Conservation (phyloP, 306 rosid species). For the Fagus sylvatica region DNA sequence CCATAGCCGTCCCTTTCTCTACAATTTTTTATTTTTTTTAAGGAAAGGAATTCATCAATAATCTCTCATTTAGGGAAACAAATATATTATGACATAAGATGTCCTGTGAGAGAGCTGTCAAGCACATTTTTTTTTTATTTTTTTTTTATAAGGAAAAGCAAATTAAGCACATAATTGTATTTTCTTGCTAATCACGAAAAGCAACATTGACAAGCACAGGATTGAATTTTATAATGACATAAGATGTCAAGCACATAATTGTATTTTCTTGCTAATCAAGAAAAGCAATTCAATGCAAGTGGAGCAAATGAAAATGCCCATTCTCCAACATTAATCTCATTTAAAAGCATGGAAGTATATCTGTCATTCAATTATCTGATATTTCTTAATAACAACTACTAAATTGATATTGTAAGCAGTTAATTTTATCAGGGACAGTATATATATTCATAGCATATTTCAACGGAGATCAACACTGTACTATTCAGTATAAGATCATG, state of each 20-base stretch:
- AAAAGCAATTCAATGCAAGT: background rate
- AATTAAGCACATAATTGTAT: background rate
- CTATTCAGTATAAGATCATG: constrained; percentile 19
- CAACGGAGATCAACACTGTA: background rate
- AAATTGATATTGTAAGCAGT: background rate
- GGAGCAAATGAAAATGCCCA: background rate
- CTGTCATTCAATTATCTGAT: background rate
- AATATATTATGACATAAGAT: background rate
- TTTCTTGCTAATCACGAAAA: background rate
- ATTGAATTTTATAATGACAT: background rate
- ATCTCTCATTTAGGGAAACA: background rate
- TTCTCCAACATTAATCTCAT: background rate
- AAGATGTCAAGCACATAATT: background rate
- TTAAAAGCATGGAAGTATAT: background rate
- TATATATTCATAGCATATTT: background rate
- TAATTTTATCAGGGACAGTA: background rate
- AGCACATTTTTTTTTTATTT: background rate
- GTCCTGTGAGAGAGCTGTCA: background rate
- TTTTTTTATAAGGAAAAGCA: background rate
- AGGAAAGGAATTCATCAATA: background rate
- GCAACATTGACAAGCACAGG: background rate
- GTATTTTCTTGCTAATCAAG: background rate
- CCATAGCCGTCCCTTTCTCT: background rate
- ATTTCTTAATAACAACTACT: background rate
- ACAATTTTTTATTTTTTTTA: background rate